Conservation (phyloP, 352 stramenopile genomes). For the Peronospora farinosa region DNA sequence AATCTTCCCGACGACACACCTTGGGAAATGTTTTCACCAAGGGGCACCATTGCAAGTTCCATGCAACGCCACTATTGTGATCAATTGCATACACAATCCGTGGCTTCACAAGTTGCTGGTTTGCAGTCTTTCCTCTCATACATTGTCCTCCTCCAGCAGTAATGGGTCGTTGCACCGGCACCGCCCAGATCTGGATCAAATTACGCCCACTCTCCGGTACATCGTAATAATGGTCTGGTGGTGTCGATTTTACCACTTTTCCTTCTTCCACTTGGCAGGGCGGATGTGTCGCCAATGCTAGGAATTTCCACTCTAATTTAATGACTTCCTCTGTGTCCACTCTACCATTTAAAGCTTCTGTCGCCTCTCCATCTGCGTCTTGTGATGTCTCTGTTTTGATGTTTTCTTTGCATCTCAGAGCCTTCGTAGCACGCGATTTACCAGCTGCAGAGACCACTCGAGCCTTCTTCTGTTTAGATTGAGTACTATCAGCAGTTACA, state of each 20-base stretch:
- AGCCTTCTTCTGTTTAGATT: slow-evolving; percentile 19
- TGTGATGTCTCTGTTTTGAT: slow-evolving; percentile 9
- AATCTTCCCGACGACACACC: slow-evolving; percentile 10
- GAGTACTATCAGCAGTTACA: slow-evolving; percentile 3
- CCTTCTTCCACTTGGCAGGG: slow-evolving; percentile 55
- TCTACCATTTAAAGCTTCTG: slow-evolving; percentile 9
- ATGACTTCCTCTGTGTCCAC: neutral
- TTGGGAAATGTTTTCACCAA: slow-evolving; percentile 39
- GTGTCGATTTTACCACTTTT: slow-evolving; percentile 53
- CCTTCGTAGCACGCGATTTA: slow-evolving; percentile 4
- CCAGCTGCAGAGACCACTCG: slow-evolving; percentile 1
- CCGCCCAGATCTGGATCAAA: slow-evolving; percentile 75
- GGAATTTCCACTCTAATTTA: slow-evolving; percentile 42
- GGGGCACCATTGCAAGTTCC: slow-evolving; percentile 77
- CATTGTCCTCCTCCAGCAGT: neutral
- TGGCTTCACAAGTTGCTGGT: slow-evolving; percentile 26
- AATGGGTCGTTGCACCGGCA: slow-evolving; percentile 35
- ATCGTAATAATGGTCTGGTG: slow-evolving; percentile 76
- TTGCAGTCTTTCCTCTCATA: neutral
- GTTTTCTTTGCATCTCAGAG: slow-evolving; percentile 37
- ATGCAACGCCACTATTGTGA: slow-evolving; percentile 66
- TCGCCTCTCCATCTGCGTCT: slow-evolving; percentile 6
- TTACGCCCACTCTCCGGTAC: slow-evolving; percentile 38
- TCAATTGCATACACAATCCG: slow-evolving; percentile 70
- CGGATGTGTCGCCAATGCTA: slow-evolving; percentile 62